Evolutionary conservation across 139 green algal genomes (phyloP).

Genomic region (Picocystis salinarum): DNA sequence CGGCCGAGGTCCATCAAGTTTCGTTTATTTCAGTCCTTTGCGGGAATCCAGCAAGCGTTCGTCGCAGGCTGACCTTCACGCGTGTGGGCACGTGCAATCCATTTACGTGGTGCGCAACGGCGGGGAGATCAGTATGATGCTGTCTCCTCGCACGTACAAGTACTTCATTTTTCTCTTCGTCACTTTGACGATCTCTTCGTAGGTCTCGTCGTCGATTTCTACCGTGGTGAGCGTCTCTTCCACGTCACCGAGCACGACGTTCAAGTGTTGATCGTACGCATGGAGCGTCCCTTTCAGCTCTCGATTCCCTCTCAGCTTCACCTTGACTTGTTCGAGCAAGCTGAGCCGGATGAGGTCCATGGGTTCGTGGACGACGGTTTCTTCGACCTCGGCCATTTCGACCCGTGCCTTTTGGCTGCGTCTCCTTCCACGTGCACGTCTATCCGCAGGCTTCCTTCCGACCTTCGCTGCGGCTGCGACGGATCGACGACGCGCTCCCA

Average conservation of each 20-base stretch:
- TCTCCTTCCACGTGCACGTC: too few relatives aligned
- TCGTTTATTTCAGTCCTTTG: too few relatives aligned
- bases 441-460: too few relatives aligned
- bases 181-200: slow-evolving; percentile 96
- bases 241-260: slow-evolving; percentile 97
- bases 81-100: too few relatives aligned
- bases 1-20: too few relatives aligned
- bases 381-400: slow-evolving; percentile 3
- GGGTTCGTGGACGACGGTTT: slow-evolving; percentile 78
- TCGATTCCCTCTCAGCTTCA: slow-evolving; percentile 79
- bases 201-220: slow-evolving; percentile 97
- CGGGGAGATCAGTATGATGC: slow-evolving; percentile 84
- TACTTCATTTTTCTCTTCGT: slow-evolving; percentile 65
- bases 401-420: too few relatives aligned
- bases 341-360: slow-evolving; percentile 82
- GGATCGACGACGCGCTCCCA: too few relatives aligned
- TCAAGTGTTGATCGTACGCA: slow-evolving; percentile 98
- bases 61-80: too few relatives aligned
- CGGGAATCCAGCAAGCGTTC: too few relatives aligned
- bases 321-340: slow-evolving; percentile 86
- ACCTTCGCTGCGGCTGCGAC: too few relatives aligned
- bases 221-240: slow-evolving; percentile 88
- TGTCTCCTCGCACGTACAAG: slow-evolving; percentile 88
- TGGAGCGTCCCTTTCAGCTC: slow-evolving; percentile 87
- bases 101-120: too few relatives aligned